Base-by-base conservation (phyloP, 345 rosid genomes). In the Hibiscus syriacus region DNA sequence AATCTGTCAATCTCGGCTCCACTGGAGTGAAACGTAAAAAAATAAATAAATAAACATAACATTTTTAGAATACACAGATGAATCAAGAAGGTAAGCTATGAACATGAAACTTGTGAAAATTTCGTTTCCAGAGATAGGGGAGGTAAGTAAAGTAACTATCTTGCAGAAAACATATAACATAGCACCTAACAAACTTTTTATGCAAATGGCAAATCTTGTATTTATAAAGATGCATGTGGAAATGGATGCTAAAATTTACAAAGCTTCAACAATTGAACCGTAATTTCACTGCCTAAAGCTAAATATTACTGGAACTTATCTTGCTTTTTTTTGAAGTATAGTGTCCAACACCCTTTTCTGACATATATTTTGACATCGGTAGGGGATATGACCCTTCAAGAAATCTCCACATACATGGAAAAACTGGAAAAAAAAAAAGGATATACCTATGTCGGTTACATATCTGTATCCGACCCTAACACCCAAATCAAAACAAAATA, bases 1-100 rank as follows among this genome's bases (percentile, higher is more conserved):
- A 89, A 89, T 77, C 96, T 85, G 71, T 88, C 87, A n/a, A 89
- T 87, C 78, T 89, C 96, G 57, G 90, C 92, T 68, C 86, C 92
- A 66, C 92, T 89, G 66, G 66, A 39, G 3, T 39, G 32, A 61
- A 7, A 60, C 5, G 9, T 6, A 14, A 22, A 23, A 68, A 53
- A 50, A 64, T 61, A 36, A n/a, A n/a, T n/a, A 58, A 14, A 2
- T n/a, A 30, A n/a, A n/a, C n/a, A n/a, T n/a, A n/a, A n/a, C n/a
- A n/a, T n/a, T n/a, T n/a, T 46, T 27, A 59, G 46, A 59, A 34
- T 59, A 5, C 4, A 19, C n/a, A 34, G 13, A 59, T 56, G 61
- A 54, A 56, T 56, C 22, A 12, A 27, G 41, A 59, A 32, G 64
- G 26, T 19, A 17, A 59, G 32, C 2, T 6, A 19, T 59, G 45